These are phyloP conservation scores for Aspergillaceae sp. DNA, from an alignment of 2,329 filamentous ascomycete genomes.

Conservation along the genomic window DNA sequence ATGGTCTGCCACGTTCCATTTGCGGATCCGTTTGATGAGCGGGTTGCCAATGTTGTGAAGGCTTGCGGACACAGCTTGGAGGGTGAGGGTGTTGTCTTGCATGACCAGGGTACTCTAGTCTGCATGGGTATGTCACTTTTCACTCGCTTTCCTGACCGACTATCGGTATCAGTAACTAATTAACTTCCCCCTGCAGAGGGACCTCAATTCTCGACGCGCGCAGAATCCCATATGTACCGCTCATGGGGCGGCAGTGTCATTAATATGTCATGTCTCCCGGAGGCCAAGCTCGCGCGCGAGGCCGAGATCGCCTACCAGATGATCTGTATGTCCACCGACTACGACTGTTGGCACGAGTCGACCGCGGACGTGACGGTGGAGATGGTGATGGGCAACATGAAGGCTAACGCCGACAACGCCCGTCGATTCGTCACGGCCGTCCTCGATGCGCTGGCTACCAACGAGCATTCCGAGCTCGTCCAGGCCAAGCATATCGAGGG, in stretches of 20 bases:
- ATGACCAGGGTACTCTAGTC: conserved; percentile 74
- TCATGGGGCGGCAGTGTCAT: conserved; percentile 89
- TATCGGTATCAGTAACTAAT: too few species aligned
- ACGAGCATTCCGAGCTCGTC: conserved; percentile 67
- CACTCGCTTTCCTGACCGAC: too few species aligned
- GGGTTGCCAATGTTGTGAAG: conserved; percentile 66
- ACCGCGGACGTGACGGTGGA: conserved; percentile 80
- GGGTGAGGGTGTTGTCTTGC: conserved; percentile 75
- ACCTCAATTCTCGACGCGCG: conserved; percentile 94
- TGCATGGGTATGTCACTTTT: conserved; percentile 66
- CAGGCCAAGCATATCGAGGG: conserved; percentile 74
- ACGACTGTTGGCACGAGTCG: conserved; percentile 89
- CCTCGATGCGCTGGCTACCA: conserved; percentile 71
- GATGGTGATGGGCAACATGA: conserved; percentile 97
- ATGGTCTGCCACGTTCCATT: conserved; percentile 93
- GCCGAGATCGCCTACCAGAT: conserved; percentile 96
- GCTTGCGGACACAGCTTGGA: conserved; percentile 67
- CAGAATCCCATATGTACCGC: conserved; percentile 92
- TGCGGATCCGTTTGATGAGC: conserved; percentile 84
- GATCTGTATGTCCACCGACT: conserved; percentile 99
- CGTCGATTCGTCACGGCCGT: conserved; percentile 76
- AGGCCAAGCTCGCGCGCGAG: conserved; percentile 92
- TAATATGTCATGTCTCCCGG: conserved; percentile 95
- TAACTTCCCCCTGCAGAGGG: conserved; percentile 54
- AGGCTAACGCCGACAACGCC: conserved; percentile 82